Conservation (phyloP, 495 filamentous ascomycete species). For the Aspergillus haitiensis region DNA sequence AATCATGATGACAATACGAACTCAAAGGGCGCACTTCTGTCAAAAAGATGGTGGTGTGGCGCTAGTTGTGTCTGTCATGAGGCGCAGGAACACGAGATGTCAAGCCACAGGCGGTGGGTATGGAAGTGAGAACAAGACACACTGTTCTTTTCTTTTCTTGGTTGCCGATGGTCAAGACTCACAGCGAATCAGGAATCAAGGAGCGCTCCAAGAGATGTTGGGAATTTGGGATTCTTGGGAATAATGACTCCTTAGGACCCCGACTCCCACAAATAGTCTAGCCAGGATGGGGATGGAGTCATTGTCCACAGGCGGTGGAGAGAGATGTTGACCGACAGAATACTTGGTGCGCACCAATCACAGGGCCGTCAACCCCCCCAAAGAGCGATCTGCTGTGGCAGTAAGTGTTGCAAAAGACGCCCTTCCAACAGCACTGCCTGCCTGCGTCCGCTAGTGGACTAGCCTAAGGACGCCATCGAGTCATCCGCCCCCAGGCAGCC, state of each 20-base stretch:
- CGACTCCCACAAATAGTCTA: background rate
- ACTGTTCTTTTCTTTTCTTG: no score
- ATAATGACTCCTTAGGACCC: slow-evolving; percentile 5
- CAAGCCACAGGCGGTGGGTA: slow-evolving; percentile 5
- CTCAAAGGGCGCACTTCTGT: background rate
- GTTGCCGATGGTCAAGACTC: background rate
- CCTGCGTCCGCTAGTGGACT: slow-evolving; percentile 8
- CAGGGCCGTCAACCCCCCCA: background rate
- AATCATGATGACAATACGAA: background rate
- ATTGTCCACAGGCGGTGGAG: background rate
- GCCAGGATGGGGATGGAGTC: background rate
- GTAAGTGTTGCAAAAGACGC: slow-evolving; percentile 5
- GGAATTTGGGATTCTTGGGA: background rate
- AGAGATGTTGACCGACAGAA: slow-evolving; percentile 13
- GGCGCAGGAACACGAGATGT: slow-evolving; percentile 8
- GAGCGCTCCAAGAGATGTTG: background rate
- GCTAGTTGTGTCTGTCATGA: background rate
- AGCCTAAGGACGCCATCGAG: slow-evolving; percentile 13
- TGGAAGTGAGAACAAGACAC: background rate
- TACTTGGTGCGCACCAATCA: slow-evolving; percentile 10
- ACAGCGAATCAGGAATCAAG: background rate
- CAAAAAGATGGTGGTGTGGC: background rate
- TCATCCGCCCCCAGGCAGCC: slow-evolving; percentile 21
- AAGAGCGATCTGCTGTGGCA: slow-evolving; percentile 14
- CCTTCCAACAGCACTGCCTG: slow-evolving; percentile 17